Evolutionary conservation across 2,329 filamentous ascomycete genomes (phyloP), one percentile per base, ranked within the genome.

Genomic region (Allantophomopsis cytisporea): DNA sequence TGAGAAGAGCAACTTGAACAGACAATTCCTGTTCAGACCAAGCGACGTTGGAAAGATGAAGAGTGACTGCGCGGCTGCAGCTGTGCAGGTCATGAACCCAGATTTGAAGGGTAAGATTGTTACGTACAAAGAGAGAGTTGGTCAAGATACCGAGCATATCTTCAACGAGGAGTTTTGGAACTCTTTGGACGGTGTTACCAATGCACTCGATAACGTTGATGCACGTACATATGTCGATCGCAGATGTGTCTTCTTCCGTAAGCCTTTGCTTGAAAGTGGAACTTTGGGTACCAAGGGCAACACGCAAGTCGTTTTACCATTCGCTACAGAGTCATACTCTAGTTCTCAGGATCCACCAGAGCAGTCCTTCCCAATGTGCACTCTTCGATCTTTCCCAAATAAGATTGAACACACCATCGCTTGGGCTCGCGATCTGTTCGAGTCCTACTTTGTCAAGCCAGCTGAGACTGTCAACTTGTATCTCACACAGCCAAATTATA

Each of bases 221-320:
- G 91, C 91, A 15, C 79, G 91, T 56, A 94, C 88, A 15, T 98
- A 98, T 48, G 89, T 98, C 43, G 91, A 98, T 58, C 76, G 88
- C 44, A 80, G 89, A 53, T 98, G 91, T 56, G 88, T 98, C 42
- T 95, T 96, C 69, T 98, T 96, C 82, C 84, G 81, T 60, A 96
- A 96, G 69, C 84, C 91, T 36, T 69, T 98, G 4, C 74, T 98
- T 8, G 91, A 98, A 68, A 95, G 88, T 56, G 91, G 91, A 47
- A 98, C 91, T 30, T 75, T 98, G n/a, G 91, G 91, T 38, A 96
- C 93, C 42, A 98, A 98, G 70, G 91, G 91, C 54, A 98, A 98
- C 65, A 94, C 87, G 6, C 91, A 98, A 56, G 91, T 98, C 43
- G 79, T 98, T 37, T 72, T 98, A 41, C 93, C 91, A 10, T 74